Evolutionary conservation across 148 eudicot species (phyloP).

Genomic region (Rhododendron kiyosumense): DNA sequence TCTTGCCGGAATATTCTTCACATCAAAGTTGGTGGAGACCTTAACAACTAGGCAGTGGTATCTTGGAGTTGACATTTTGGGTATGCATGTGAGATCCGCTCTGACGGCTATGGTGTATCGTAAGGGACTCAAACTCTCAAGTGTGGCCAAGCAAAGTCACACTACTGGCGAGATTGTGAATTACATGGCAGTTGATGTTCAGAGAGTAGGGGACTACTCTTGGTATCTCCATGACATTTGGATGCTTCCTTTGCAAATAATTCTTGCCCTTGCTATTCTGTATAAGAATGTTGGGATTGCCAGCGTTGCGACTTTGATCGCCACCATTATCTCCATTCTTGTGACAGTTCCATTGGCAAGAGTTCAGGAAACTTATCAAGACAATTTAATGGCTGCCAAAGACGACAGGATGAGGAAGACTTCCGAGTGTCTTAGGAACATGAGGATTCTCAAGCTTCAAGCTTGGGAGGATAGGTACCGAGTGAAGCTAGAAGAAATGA

Average conservation of each 20-base stretch:
- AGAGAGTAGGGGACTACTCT: constrained; percentile 83
- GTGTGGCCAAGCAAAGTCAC: constrained; percentile 73
- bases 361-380: constrained; percentile 78
- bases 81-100: constrained; percentile 88
- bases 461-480: constrained; percentile 94
- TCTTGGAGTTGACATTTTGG: constrained; percentile 74
- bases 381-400: constrained; percentile 78
- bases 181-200: constrained; percentile 95
- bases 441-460: constrained; percentile 87
- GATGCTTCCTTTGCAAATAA: constrained; percentile 84
- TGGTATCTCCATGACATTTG: constrained; percentile 91
- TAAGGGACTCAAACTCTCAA: constrained; percentile 76
- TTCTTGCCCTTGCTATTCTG: constrained; percentile 76
- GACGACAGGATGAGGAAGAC: constrained; percentile 91
- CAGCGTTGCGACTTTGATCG: constrained; percentile 63
- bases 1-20: constrained; percentile 69
- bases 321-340: constrained; percentile 63
- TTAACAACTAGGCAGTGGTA: constrained; percentile 77
- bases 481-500: constrained; percentile 58
- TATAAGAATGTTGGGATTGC: constrained; percentile 88
- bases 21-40: constrained; percentile 77
- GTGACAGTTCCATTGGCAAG: constrained; percentile 75
- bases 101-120: constrained; percentile 79
- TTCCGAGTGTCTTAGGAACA: constrained; percentile 75
- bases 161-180: constrained; percentile 91